Evolutionary conservation across 306 rosid species (phyloP).

Genomic region (Clitoria ternatea): DNA sequence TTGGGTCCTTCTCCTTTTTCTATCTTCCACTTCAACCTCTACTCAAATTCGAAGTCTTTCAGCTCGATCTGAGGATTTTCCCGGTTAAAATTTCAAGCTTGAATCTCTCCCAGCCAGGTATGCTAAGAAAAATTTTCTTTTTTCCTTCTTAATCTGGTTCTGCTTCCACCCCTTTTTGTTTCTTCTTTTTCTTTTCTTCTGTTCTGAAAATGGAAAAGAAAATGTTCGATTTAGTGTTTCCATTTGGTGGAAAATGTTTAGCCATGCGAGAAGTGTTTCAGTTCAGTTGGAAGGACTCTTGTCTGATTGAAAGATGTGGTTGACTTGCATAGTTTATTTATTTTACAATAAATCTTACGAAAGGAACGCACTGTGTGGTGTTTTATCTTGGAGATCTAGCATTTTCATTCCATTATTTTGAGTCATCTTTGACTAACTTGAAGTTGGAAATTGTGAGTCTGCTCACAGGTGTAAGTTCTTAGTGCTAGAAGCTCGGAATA

Average conservation of each 20-base stretch:
- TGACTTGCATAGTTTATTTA: conserved; percentile 6
- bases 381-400: conserved; percentile 36
- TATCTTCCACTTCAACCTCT: conserved; percentile 25
- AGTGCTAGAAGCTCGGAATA: background rate
- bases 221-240: conserved; percentile 16
- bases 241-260: conserved; percentile 14
- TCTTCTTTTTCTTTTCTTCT: background rate
- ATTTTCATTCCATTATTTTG: background rate
- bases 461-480: background rate
- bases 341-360: no score
- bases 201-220: conserved; percentile 25
- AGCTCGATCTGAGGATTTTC: conserved; percentile 50
- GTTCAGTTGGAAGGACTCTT: conserved; percentile 19
- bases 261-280: background rate
- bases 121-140: background rate
- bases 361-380: conserved; percentile 1
- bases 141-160: conserved; percentile 14
- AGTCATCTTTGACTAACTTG: background rate
- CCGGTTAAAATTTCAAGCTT: conserved; percentile 27
- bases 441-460: conserved; percentile 3
- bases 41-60: conserved; percentile 44
- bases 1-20: conserved; percentile 37
- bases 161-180: background rate
- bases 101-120: conserved; percentile 47
- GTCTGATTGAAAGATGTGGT: conserved; percentile 4